A percentile compares a stretch with the other conserved stretches of the same genome.
Evolutionary conservation across 2,329 filamentous ascomycete species (phyloP).

Genomic region (Anthostomella pinea): DNA sequence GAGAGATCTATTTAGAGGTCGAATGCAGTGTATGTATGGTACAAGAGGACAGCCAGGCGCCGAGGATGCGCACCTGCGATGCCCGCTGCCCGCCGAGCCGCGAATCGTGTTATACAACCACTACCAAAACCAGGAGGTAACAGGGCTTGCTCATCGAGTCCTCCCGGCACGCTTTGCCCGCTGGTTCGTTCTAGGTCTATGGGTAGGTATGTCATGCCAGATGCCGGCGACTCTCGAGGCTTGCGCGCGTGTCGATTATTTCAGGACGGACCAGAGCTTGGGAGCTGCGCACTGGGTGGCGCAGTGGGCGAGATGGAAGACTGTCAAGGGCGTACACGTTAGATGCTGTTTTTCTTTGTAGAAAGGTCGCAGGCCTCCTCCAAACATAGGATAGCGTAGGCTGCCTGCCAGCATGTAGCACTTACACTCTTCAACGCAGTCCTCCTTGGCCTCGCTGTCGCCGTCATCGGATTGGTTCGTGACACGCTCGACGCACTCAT

Average conservation of each 20-base stretch:
- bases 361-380: too few relatives aligned
- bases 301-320: conserved; percentile 99
- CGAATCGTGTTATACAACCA: conserved; percentile 12
- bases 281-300: conserved; percentile 88
- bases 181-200: conserved; percentile 23
- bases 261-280: conserved; percentile 90
- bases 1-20: conserved; percentile 28
- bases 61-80: conserved; percentile 11
- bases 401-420: conserved; percentile 25
- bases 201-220: conserved; percentile 16
- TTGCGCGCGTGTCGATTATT: conserved; percentile 56
- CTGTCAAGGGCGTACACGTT: conserved; percentile 43
- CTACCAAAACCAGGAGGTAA: too few relatives aligned
- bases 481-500: conserved; percentile 96
- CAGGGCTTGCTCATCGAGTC: conserved; percentile 9
- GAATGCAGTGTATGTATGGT: conserved; percentile 28
- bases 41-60: conserved; percentile 25
- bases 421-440: conserved; percentile 99
- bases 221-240: conserved; percentile 15
- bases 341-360: too few relatives aligned
- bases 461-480: conserved; percentile 65
- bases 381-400: too few relatives aligned
- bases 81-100: conserved; percentile 17
- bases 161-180: conserved; percentile 15
- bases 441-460: conserved; percentile 83